Base-by-base conservation (phyloP, 345 rosid species). In the Brassica carinata region DNA sequence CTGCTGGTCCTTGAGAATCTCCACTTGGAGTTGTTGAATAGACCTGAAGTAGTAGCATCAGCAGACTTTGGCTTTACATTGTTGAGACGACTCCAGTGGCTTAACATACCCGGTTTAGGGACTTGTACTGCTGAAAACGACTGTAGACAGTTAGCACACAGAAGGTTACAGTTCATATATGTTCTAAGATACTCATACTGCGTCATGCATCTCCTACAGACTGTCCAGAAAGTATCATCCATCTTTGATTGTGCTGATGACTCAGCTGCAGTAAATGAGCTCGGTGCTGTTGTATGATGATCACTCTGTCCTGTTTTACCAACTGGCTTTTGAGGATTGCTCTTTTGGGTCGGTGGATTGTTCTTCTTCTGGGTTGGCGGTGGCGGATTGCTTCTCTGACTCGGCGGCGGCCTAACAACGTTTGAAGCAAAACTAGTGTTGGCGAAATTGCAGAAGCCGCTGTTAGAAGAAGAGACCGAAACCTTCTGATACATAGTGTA, bases 141-240 rank as follows among this genome's bases (percentile, higher is more conserved):
- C 74, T 87, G 87, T 19, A 67, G 86, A 69, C 96, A 91, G 62
- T 87, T 84, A n/a, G 96, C 85, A 75, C 96, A 91, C 72, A 84
- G 43, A 43, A 91, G 84, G 67, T 81, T 85, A 74, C 84, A 87
- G 78, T 88, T 88, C 15, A 86, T 84, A 82, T 91, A 91, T 43
- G 79, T 69, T 76, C 90, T 87, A 68, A 81, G 81, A 78, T 86
- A 86, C 79, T 91, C 94, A 53, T 88, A 89, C 62, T 88, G 96
- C 69, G 81, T 82, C 87, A 83, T 88, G 83, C 96, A 91, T 62
- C 82, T 79, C 75, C 83, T 86, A 79, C 96, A 91, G 15, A 88
- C 73, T 23, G 96, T 88, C 96, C 94, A 89, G 36, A 91, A 89
- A 23, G 96, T 91, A 66, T 63, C 73, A 23, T 23, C 26, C 3